Evolutionary conservation across 306 rosid species (phyloP).

Genomic region (Vicia sativa): DNA sequence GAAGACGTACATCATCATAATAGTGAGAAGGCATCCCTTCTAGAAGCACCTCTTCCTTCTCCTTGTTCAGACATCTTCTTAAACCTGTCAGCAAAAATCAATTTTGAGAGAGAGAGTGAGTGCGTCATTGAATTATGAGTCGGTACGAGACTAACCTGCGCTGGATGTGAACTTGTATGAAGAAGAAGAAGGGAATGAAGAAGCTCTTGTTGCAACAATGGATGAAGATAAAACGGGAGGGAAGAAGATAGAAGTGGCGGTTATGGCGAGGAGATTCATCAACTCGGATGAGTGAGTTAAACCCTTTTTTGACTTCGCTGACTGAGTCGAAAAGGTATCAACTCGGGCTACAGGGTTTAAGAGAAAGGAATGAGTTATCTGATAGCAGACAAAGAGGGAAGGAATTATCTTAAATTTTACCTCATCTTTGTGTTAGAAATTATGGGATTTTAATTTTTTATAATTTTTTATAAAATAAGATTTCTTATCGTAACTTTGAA

Average conservation of each 20-base stretch:
- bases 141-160: slow-evolving; percentile 48
- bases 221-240: slow-evolving; percentile 31
- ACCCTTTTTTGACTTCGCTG: not conserved
- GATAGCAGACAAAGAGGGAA: too few relatives aligned
- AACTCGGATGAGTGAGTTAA: not conserved
- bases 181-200: not conserved
- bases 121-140: not conserved
- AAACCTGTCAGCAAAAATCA: slow-evolving; percentile 47
- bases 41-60: slow-evolving; percentile 62
- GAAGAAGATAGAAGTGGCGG: slow-evolving; percentile 34
- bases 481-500: too few relatives aligned
- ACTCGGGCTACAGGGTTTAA: too few relatives aligned
- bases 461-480: too few relatives aligned
- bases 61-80: slow-evolving; percentile 52
- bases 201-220: slow-evolving; percentile 14
- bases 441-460: too few relatives aligned
- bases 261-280: slow-evolving; percentile 41
- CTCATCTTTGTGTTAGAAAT: too few relatives aligned
- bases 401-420: too few relatives aligned
- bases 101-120: slow-evolving; percentile 7
- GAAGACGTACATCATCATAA: slow-evolving; percentile 76
- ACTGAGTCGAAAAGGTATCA: not conserved
- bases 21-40: slow-evolving; percentile 69
- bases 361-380: too few relatives aligned
- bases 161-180: slow-evolving; percentile 40